Evolutionary conservation across 2,329 filamentous ascomycete genomes (phyloP).

Genomic region (Thermothelomyces thermophilus): DNA sequence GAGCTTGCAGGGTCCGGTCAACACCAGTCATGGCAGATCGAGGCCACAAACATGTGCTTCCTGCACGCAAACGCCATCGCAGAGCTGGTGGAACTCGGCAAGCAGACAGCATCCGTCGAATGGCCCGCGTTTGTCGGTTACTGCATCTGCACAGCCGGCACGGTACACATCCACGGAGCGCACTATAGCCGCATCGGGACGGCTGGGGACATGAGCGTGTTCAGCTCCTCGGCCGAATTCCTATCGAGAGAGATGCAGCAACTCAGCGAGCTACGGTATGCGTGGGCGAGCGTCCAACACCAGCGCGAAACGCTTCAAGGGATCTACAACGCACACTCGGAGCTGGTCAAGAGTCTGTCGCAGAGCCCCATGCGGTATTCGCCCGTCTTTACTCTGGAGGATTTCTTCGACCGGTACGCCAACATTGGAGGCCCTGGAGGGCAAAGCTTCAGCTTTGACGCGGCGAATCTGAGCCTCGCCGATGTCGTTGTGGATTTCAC

Average conservation of each 20-base stretch:
- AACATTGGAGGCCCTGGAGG: constrained; percentile 53
- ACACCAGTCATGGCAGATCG: constrained; percentile 88
- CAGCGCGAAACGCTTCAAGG: constrained; percentile 72
- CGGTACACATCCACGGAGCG: constrained; percentile 79
- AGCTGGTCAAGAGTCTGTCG: constrained; percentile 67
- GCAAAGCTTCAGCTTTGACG: constrained; percentile 59
- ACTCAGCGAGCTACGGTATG: constrained; percentile 64
- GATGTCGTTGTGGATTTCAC: constrained; percentile 59
- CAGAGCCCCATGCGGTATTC: constrained; percentile 66
- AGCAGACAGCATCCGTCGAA: constrained; percentile 66
- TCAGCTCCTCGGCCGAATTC: constrained; percentile 59
- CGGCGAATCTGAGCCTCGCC: constrained; percentile 64
- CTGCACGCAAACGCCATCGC: constrained; percentile 82
- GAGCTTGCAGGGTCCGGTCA: constrained; percentile 75
- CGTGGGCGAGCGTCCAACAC: constrained; percentile 73
- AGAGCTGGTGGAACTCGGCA: constrained; percentile 72
- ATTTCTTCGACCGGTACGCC: constrained; percentile 77
- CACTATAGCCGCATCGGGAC: constrained; percentile 58
- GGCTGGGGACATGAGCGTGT: constrained; percentile 51
- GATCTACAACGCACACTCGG: constrained; percentile 71
- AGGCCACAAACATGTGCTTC: constrained; percentile 81
- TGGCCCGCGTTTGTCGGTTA: constrained; percentile 86
- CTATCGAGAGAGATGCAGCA: constrained; percentile 74
- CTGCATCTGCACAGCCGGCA: constrained; percentile 79
- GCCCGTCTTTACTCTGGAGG: constrained; percentile 75